Evolutionary conservation across 1,284 basidiomycete genomes (phyloP).

Genomic region (Malassezia obtusa): DNA sequence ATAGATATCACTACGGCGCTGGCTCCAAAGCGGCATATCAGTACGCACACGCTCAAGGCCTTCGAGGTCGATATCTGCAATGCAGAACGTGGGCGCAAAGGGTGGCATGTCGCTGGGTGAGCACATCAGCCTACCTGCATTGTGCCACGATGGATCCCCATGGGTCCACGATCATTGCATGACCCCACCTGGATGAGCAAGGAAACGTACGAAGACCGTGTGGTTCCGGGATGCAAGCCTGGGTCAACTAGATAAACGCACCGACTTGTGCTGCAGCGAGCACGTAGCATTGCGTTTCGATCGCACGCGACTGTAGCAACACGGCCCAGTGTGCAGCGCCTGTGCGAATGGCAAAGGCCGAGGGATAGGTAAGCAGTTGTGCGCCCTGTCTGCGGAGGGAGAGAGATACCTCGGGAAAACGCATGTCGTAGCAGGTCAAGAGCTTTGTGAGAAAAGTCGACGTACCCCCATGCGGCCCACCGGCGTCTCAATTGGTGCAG

Average conservation of each 20-base stretch:
- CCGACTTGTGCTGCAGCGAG: constrained; percentile 49
- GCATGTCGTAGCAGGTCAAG: constrained; percentile 55
- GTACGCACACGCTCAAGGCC: constrained; percentile 25
- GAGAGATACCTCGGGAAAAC: constrained; percentile 52
- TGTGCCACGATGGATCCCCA: constrained; percentile 44
- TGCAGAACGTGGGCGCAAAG: constrained; percentile 35
- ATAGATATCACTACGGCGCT: constrained; percentile 41
- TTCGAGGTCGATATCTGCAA: constrained; percentile 39
- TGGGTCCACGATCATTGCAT: constrained; percentile 46
- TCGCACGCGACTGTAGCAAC: constrained; percentile 47
- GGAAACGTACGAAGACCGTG: constrained; percentile 23
- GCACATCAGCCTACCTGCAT: constrained; percentile 18
- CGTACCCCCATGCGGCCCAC: constrained; percentile 45
- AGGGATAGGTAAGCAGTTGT: constrained; percentile 52
- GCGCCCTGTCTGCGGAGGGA: constrained; percentile 50
- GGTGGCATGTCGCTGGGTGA: constrained; percentile 34
- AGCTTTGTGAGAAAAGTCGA: constrained; percentile 34
- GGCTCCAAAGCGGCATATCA: constrained; percentile 44
- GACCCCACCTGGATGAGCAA: constrained; percentile 31
- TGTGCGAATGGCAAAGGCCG: constrained; percentile 52
- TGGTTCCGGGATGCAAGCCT: constrained; percentile 30
- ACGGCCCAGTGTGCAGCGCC: constrained; percentile 48
- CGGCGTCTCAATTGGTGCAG: constrained; percentile 40
- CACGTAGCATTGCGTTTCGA: constrained; percentile 50
- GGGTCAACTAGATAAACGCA: neutral